A percentile compares a stretch with the other conserved stretches of the same genome.
These are phyloP conservation scores for Oryza coarctata DNA, from an alignment of 176 grass and related monocot genomes.

Conservation along the genomic window DNA sequence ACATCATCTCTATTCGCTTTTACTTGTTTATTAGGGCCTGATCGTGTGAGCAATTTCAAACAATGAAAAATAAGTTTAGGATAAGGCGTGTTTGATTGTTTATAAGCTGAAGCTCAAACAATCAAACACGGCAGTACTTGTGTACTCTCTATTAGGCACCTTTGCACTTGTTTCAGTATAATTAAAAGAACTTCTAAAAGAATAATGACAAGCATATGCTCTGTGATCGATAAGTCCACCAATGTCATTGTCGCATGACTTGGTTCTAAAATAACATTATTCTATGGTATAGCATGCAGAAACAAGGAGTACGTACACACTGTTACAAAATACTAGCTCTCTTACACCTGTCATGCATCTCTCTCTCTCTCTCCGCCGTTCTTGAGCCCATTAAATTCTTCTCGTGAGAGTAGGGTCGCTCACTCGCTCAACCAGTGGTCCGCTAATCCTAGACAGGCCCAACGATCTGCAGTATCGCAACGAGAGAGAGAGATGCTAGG, in stretches of 20 bases:
- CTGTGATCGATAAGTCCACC: background rate
- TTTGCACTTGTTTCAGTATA: background rate
- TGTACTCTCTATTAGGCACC: background rate
- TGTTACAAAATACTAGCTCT: background rate
- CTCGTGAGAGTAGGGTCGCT: conserved; percentile 40
- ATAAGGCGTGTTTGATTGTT: too few species aligned
- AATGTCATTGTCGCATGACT: background rate
- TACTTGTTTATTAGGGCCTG: too few species aligned
- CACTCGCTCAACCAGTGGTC: conserved; percentile 2
- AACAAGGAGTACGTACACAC: background rate
- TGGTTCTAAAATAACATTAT: background rate
- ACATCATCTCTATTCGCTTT: too few species aligned
- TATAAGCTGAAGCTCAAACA: background rate
- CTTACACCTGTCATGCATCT: background rate
- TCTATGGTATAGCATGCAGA: background rate
- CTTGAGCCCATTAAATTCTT: conserved; percentile 45
- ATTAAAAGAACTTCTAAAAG: background rate
- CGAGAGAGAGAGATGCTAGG: background rate
- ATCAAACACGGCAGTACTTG: background rate
- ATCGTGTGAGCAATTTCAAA: too few species aligned
- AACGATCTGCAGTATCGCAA: conserved; percentile 31
- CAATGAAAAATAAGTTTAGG: too few species aligned
- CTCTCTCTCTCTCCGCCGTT: background rate
- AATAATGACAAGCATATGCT: background rate
- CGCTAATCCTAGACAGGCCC: conserved; percentile 59